A percentile compares a stretch with the other conserved stretches of the same genome.
phyloP scores from a whole-genome alignment of 495 filamentous ascomycete species.

The Umbilicaria muhlenbergii region DNA sequence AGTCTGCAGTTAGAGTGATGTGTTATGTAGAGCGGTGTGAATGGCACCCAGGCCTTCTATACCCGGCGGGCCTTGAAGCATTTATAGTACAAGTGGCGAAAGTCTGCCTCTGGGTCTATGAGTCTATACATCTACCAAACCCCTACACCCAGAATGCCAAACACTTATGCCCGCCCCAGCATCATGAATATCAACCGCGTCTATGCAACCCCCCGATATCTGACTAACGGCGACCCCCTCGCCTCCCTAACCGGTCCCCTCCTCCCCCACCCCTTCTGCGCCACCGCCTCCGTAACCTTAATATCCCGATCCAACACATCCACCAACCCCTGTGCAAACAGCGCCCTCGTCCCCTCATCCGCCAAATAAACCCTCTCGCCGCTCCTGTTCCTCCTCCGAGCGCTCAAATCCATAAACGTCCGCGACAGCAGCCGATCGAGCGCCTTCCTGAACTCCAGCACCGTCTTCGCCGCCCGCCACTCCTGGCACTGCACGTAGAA shows the following conservation, averaged over 20 bases:
- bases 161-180: neutral
- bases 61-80: no score
- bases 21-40: no score
- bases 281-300: neutral
- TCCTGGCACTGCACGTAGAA: conserved; percentile 18
- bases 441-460: conserved; percentile 29
- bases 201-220: neutral
- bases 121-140: neutral
- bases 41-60: no score
- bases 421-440: conserved; percentile 15
- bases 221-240: neutral
- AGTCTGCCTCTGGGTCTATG: neutral
- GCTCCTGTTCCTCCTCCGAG: conserved; percentile 2
- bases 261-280: neutral
- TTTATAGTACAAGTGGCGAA: no score
- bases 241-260: no score
- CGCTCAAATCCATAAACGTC: conserved; percentile 8
- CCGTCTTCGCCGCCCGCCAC: conserved; percentile 19
- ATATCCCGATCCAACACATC: conserved; percentile 20
- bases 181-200: conserved; percentile 4
- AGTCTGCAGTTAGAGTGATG: no score
- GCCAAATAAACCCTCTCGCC: conserved; percentile 16
- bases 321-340: conserved; percentile 25
- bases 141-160: neutral
- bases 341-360: conserved; percentile 22